These are phyloP conservation scores for Fonsecaea pedrosoi DNA, from an alignment of 2,329 filamentous ascomycete genomes.

Conservation along the genomic window DNA sequence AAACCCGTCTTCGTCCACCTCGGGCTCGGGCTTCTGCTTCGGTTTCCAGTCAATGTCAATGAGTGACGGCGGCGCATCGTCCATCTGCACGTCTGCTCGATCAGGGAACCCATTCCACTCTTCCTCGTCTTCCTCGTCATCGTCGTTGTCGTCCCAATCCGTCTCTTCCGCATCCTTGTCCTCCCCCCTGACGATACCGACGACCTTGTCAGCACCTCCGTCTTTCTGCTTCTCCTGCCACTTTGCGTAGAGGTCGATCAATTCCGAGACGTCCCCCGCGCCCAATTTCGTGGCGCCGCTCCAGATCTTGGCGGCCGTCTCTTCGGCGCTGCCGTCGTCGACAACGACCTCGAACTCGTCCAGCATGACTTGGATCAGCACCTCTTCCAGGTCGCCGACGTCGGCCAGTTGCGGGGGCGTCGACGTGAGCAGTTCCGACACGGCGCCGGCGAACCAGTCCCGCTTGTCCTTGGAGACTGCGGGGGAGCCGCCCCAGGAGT, in stretches of 20 bases:
- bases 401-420: slow-evolving; percentile 68
- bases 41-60: slow-evolving; percentile 53
- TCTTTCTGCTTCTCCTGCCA: slow-evolving; percentile 51
- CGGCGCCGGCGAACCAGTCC: slow-evolving; percentile 91
- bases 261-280: slow-evolving; percentile 46
- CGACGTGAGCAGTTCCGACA: slow-evolving; percentile 74
- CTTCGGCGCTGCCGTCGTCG: slow-evolving; percentile 83
- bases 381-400: slow-evolving; percentile 78
- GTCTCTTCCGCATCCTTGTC: slow-evolving; percentile 63
- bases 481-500: slow-evolving; percentile 76
- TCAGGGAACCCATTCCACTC: slow-evolving; percentile 64
- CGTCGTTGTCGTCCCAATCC: slow-evolving; percentile 62
- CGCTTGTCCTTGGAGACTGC: slow-evolving; percentile 79
- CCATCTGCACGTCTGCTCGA: slow-evolving; percentile 64
- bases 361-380: slow-evolving; percentile 86
- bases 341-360: slow-evolving; percentile 95
- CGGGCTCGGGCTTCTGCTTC: slow-evolving; percentile 70
- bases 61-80: slow-evolving; percentile 67
- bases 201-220: slow-evolving; percentile 44
- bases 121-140: slow-evolving; percentile 59
- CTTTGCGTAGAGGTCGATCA: slow-evolving; percentile 65
- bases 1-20: slow-evolving; percentile 83
- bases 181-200: slow-evolving; percentile 31
- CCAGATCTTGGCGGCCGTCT: slow-evolving; percentile 76
- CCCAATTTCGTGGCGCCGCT: slow-evolving; percentile 66